Evolutionary conservation across 1,139 yeast genomes (phyloP).

Genomic region (Geotrichum restrictum): DNA sequence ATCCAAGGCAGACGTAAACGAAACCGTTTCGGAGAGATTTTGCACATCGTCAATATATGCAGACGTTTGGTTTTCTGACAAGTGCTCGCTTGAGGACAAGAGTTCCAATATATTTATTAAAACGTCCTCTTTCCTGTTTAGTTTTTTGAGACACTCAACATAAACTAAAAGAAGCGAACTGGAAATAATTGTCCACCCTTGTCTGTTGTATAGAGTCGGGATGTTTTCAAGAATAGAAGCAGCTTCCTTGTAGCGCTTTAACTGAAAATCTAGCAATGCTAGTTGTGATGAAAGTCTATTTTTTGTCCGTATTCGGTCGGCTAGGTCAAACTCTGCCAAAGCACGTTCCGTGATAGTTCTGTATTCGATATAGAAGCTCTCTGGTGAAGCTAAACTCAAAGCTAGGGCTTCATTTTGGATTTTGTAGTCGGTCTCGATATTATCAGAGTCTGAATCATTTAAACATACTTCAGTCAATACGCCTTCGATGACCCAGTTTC

Average conservation of each 20-base stretch:
- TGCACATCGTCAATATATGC: slow-evolving; percentile 25
- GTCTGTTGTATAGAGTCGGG: slow-evolving; percentile 59
- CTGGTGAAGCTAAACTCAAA: slow-evolving; percentile 30
- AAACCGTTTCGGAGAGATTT: slow-evolving; percentile 16
- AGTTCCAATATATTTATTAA: slow-evolving; percentile 34
- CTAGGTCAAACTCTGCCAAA: slow-evolving; percentile 46
- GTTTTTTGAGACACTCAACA: slow-evolving; percentile 60
- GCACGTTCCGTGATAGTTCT: slow-evolving; percentile 45
- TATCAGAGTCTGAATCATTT: slow-evolving; percentile 24
- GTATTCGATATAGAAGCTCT: slow-evolving; percentile 38
- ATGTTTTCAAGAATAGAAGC: slow-evolving; percentile 61
- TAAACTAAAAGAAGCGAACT: slow-evolving; percentile 60
- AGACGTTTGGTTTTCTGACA: slow-evolving; percentile 24
- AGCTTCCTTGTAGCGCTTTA: slow-evolving; percentile 56
- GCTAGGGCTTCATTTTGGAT: slow-evolving; percentile 23
- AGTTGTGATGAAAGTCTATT: slow-evolving; percentile 78
- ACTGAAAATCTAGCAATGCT: slow-evolving; percentile 64
- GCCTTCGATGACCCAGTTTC: slow-evolving; percentile 44
- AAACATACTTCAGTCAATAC: slow-evolving; percentile 42
- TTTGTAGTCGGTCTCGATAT: slow-evolving; percentile 24
- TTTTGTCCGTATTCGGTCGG: slow-evolving; percentile 58
- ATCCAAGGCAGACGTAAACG: slow-evolving; percentile 16
- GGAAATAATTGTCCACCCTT: slow-evolving; percentile 60
- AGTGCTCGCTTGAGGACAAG: slow-evolving; percentile 29
- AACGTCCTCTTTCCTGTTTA: slow-evolving; percentile 34